Conservation (phyloP, 176 grass and related monocot genomes). For the Elymus sibiricus region DNA sequence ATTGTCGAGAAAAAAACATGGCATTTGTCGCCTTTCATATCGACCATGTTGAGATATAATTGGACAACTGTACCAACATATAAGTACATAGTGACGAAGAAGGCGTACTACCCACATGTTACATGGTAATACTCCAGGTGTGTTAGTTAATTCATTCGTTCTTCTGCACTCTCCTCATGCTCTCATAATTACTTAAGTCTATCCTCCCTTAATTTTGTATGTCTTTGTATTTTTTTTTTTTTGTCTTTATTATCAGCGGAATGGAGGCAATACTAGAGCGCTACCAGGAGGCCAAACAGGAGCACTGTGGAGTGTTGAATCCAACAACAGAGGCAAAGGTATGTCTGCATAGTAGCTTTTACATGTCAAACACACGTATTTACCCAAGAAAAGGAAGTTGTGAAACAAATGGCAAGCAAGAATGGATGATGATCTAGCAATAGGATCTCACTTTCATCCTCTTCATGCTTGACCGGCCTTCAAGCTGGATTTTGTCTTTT, state of each 20-base stretch:
- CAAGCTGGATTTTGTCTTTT: neutral
- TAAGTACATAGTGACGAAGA: neutral
- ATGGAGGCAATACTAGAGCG: conserved; percentile 31
- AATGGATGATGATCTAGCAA: neutral
- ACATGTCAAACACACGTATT: neutral
- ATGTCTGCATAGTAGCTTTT: neutral
- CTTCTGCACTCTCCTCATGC: neutral
- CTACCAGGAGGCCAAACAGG: conserved; percentile 30
- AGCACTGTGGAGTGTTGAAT: conserved; percentile 20
- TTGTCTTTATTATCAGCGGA: neutral
- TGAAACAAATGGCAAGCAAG: neutral
- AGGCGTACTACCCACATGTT: neutral
- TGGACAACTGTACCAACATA: neutral
- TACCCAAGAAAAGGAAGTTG: neutral
- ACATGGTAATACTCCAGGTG: neutral
- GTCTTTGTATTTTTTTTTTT: no score
- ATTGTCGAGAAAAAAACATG: neutral
- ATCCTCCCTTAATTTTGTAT: neutral
- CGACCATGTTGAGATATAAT: neutral
- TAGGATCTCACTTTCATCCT: neutral
- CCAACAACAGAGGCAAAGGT: conserved; percentile 32
- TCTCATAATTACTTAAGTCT: neutral
- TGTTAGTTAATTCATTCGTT: neutral
- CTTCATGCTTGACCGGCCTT: no score
- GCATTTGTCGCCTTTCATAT: neutral